These are phyloP conservation scores for Emergomyces pasteurianus DNA, from an alignment of 2,329 filamentous ascomycete genomes.

Conservation along the genomic window DNA sequence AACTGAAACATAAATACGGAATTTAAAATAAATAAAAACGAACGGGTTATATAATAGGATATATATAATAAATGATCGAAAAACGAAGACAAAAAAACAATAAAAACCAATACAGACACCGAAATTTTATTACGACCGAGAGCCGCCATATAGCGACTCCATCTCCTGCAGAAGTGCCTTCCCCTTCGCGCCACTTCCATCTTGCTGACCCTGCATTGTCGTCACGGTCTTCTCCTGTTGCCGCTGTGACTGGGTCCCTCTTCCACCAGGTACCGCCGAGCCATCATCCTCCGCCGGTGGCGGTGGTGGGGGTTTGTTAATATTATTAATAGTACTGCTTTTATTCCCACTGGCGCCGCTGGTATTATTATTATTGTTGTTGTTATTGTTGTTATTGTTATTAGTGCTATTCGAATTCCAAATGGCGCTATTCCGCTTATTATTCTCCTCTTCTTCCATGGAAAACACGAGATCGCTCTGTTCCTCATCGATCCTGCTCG, in stretches of 20 bases:
- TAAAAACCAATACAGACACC: constrained; percentile 4
- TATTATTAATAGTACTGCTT: constrained; percentile 18
- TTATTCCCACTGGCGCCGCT: constrained; percentile 11
- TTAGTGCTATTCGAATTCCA: constrained; percentile 18
- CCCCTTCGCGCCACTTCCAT: constrained; percentile 3
- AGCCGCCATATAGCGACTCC: constrained; percentile 7
- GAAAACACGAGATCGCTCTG: constrained; percentile 37
- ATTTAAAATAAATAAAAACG: not conserved
- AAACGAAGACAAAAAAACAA: constrained; percentile 8
- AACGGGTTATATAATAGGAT: not conserved
- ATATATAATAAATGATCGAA: constrained; percentile 1
- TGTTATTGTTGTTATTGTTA: not conserved
- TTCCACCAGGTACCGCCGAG: not conserved
- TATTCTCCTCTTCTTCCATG: constrained; percentile 40
- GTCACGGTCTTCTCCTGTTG: not conserved
- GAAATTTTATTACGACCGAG: not conserved
- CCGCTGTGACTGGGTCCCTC: not conserved
- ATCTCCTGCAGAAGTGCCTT: constrained; percentile 7
- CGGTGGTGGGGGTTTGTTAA: constrained; percentile 10
- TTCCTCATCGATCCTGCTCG: constrained; percentile 38
- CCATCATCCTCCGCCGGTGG: constrained; percentile 4
- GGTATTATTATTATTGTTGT: constrained; percentile 13
- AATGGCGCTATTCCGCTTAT: constrained; percentile 27
- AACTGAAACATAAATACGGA: not conserved
- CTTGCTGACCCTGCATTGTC: not conserved